These are phyloP conservation scores for Naematelia encephala DNA, from an alignment of 768 basidiomycete species.

Conservation along the genomic window DNA sequence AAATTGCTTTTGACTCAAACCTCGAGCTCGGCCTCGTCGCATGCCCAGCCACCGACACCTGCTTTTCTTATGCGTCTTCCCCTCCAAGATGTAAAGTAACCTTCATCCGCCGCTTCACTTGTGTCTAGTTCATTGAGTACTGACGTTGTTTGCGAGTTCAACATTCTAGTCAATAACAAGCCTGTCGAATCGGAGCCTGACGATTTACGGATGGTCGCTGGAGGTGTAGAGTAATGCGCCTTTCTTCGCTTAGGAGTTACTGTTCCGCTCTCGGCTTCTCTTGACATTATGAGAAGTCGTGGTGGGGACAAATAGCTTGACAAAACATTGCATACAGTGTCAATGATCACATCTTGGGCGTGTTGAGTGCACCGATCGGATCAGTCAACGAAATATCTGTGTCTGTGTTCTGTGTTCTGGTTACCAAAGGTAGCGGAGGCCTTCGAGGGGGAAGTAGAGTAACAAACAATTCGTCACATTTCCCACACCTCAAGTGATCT, in stretches of 20 bases:
- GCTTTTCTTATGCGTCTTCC: background rate
- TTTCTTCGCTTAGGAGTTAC: too few relatives aligned
- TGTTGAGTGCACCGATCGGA: background rate
- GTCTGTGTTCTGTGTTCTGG: too few relatives aligned
- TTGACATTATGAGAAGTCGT: background rate
- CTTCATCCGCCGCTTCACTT: background rate
- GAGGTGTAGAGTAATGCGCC: background rate
- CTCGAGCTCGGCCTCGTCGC: conserved; percentile 7
- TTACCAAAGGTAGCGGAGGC: background rate
- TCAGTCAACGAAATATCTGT: background rate
- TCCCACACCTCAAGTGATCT: too few relatives aligned
- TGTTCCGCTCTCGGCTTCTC: background rate
- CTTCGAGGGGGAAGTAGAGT: too few relatives aligned
- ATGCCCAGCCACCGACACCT: conserved; percentile 4
- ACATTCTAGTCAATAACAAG: too few relatives aligned
- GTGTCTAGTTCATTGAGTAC: background rate
- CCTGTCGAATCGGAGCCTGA: background rate
- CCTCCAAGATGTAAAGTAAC: conserved; percentile 6
- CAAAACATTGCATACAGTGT: too few relatives aligned
- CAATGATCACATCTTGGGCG: too few relatives aligned
- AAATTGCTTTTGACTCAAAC: conserved; percentile 1
- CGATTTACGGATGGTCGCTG: background rate
- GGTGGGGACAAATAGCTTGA: too few relatives aligned
- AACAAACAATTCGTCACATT: too few relatives aligned
- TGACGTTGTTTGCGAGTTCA: too few relatives aligned